Percentiles rank a stretch among this genome's conserved stretches.
These are phyloP conservation scores for Phialophora tarda DNA, from an alignment of 2,329 filamentous ascomycete genomes.

Conservation along the genomic window DNA sequence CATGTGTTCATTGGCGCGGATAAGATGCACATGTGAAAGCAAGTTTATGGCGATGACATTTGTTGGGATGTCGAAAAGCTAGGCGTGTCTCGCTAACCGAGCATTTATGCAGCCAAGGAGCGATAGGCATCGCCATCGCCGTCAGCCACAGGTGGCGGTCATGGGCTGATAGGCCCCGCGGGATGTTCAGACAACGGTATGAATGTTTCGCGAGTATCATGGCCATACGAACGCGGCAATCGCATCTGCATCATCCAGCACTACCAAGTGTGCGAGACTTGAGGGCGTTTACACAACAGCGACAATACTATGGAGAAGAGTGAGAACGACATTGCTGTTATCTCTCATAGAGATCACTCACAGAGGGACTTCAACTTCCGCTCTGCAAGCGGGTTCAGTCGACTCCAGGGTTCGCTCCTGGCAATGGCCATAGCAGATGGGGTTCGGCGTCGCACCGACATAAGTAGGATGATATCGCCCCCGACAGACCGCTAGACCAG, in stretches of 20 bases:
- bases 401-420: too few species aligned
- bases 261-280: background rate
- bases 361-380: background rate
- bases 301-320: background rate
- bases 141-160: background rate
- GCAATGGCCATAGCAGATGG: too few species aligned
- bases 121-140: background rate
- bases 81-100: constrained; percentile 1
- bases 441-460: too few species aligned
- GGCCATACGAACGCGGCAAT: too few species aligned
- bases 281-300: background rate
- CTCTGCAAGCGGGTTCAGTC: too few species aligned
- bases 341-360: background rate
- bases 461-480: too few species aligned
- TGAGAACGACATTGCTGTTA: background rate
- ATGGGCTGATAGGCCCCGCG: background rate
- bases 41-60: constrained; percentile 1
- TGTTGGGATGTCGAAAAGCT: constrained; percentile 16
- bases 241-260: background rate
- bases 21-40: constrained; percentile 15
- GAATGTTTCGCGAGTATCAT: background rate
- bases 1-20: constrained; percentile 21
- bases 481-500: too few species aligned
- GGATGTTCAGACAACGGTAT: background rate
- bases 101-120: background rate